Evolutionary conservation across 805 yeast genomes (phyloP).

Genomic region (Saturnispora diversa): DNA sequence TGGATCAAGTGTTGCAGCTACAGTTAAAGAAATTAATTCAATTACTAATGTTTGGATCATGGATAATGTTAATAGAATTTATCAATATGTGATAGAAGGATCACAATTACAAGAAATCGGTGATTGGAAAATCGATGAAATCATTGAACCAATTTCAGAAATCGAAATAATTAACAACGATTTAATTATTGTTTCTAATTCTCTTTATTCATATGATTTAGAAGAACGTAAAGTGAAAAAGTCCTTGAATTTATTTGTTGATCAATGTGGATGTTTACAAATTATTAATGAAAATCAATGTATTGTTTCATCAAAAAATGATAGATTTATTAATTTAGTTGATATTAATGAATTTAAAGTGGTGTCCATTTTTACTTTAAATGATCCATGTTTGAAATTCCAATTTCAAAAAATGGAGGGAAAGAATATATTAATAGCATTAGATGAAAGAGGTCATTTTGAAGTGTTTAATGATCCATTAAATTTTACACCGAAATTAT

Average conservation of each 20-base stretch:
- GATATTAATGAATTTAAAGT: constrained; percentile 40
- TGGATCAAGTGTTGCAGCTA: background rate
- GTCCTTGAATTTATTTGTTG: constrained; percentile 16
- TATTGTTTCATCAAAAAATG: constrained; percentile 53
- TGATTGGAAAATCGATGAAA: constrained; percentile 11
- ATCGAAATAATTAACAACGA: constrained; percentile 1
- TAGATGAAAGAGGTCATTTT: constrained; percentile 67
- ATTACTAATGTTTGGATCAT: constrained; percentile 2
- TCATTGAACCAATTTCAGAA: constrained; percentile 12
- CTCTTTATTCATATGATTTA: constrained; percentile 14
- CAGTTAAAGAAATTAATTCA: background rate
- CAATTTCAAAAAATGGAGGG: constrained; percentile 31
- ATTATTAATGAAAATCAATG: constrained; percentile 6
- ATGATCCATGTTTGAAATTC: constrained; percentile 44
- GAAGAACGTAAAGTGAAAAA: constrained; percentile 8
- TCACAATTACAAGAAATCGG: constrained; percentile 4
- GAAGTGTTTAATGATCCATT: constrained; percentile 64
- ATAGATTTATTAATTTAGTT: constrained; percentile 72
- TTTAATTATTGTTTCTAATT: constrained; percentile 11
- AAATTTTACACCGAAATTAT: constrained; percentile 8
- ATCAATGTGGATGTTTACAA: constrained; percentile 10
- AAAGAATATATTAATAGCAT: constrained; percentile 38
- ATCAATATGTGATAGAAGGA: constrained; percentile 10
- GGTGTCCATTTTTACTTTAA: constrained; percentile 57
- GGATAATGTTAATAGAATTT: constrained; percentile 13